Conservation (phyloP, 345 rosid species). For the Aquilaria malaccensis region DNA sequence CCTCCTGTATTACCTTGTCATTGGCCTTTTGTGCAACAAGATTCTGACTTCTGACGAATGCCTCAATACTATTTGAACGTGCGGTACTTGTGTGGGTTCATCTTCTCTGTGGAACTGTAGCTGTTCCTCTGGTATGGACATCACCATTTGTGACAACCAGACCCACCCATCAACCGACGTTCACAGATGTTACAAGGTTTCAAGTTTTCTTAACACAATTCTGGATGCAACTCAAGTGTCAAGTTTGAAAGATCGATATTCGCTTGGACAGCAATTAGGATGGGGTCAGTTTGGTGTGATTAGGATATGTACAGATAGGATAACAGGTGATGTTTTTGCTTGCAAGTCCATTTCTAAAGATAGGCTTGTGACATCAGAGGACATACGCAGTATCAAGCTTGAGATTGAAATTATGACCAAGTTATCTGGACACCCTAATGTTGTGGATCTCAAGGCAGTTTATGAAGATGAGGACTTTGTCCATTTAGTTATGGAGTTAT, state of each 20-base stretch:
- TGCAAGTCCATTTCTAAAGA: slow-evolving; percentile 62
- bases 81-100: slow-evolving; percentile 9
- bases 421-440: slow-evolving; percentile 50
- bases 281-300: slow-evolving; percentile 84
- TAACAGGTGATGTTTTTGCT: slow-evolving; percentile 52
- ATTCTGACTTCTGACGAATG: slow-evolving; percentile 5
- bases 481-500: slow-evolving; percentile 65
- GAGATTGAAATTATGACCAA: slow-evolving; percentile 65
- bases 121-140: slow-evolving; percentile 43
- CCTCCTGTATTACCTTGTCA: neutral
- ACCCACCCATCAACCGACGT: slow-evolving; percentile 22
- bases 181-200: slow-evolving; percentile 41
- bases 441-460: slow-evolving; percentile 62
- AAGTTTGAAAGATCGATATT: slow-evolving; percentile 51
- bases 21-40: neutral
- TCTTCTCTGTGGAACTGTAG: slow-evolving; percentile 6
- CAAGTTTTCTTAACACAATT: slow-evolving; percentile 40
- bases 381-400: slow-evolving; percentile 41
- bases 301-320: slow-evolving; percentile 55
- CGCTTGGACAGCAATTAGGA: slow-evolving; percentile 65
- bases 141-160: slow-evolving; percentile 19
- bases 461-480: slow-evolving; percentile 59
- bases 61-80: slow-evolving; percentile 13
- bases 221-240: slow-evolving; percentile 43
- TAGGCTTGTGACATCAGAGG: slow-evolving; percentile 38